Evolutionary conservation across 148 eudicot species (phyloP).

Genomic region (Arbutus unedo): DNA sequence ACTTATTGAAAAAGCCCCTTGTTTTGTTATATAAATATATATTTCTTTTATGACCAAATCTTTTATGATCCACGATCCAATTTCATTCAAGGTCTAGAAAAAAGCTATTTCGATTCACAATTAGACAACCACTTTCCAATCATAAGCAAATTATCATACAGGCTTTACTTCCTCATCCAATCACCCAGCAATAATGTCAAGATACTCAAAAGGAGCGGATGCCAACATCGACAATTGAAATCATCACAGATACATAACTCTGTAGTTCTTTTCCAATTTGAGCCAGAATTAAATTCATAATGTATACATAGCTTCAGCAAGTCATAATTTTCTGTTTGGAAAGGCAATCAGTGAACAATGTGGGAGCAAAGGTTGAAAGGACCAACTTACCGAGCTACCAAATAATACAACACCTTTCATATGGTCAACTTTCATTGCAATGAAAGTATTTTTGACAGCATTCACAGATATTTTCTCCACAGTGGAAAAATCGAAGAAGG

Average conservation of each 20-base stretch:
- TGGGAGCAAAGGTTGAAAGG: background rate
- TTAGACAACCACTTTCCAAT: background rate
- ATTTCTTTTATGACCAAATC: too few relatives aligned
- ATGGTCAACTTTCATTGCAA: constrained; percentile 82
- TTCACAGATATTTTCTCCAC: constrained; percentile 90
- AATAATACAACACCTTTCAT: constrained; percentile 69
- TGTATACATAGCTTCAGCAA: background rate
- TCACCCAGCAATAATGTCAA: background rate
- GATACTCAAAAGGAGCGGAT: background rate
- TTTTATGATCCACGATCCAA: too few relatives aligned
- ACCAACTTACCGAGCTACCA: constrained; percentile 48
- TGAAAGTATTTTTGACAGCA: constrained; percentile 78
- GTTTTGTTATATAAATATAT: too few relatives aligned
- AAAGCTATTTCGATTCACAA: too few relatives aligned
- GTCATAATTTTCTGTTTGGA: background rate
- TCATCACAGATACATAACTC: background rate
- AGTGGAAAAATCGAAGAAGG: constrained; percentile 69
- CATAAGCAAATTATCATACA: background rate
- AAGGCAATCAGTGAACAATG: background rate
- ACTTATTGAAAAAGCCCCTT: too few relatives aligned
- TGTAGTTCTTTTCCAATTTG: background rate
- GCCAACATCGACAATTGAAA: background rate
- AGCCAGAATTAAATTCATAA: background rate
- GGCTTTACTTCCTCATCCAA: background rate
- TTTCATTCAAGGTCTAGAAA: too few relatives aligned